phyloP scores from a whole-genome alignment of 192 early-diverging fungal genomes.

The Coemansia sp. region DNA sequence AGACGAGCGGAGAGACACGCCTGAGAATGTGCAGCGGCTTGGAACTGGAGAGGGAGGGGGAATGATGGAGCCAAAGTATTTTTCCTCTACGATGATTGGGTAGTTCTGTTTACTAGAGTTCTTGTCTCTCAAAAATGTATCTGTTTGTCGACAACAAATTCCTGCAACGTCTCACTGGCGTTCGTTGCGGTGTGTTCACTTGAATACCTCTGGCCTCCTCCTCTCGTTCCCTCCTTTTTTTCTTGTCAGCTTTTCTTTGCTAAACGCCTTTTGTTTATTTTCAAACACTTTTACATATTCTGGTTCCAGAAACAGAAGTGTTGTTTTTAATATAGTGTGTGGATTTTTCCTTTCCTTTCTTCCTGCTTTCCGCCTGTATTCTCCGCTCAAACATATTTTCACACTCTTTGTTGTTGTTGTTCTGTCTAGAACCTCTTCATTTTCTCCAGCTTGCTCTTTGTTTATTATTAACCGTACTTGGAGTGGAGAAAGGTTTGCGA shows the following conservation, averaged over 20 bases:
- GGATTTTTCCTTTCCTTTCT: neutral
- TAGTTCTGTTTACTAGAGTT: slow-evolving; percentile 31
- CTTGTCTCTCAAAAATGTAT: neutral
- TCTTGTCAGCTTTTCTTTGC: slow-evolving; percentile 1
- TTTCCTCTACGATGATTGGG: slow-evolving; percentile 29
- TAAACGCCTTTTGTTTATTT: slow-evolving; percentile 8
- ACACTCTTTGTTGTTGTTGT: neutral
- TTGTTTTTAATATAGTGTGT: neutral
- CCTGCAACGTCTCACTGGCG: too few relatives aligned
- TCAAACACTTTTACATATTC: slow-evolving; percentile 4
- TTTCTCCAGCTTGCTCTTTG: slow-evolving; percentile 3
- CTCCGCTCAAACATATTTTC: neutral
- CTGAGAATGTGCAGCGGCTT: neutral
- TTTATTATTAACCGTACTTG: neutral
- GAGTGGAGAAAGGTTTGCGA: too few relatives aligned
- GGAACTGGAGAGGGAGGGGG: neutral
- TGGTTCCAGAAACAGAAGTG: neutral
- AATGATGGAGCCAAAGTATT: neutral
- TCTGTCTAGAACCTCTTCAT: neutral
- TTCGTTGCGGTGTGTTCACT: too few relatives aligned
- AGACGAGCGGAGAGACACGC: neutral
- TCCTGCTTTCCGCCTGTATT: neutral
- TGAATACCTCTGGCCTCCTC: too few relatives aligned
- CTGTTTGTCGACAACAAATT: neutral
- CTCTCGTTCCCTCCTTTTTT: too few relatives aligned